phyloP scores from a whole-genome alignment of 306 rosid genomes.

The Vigna mungo region DNA sequence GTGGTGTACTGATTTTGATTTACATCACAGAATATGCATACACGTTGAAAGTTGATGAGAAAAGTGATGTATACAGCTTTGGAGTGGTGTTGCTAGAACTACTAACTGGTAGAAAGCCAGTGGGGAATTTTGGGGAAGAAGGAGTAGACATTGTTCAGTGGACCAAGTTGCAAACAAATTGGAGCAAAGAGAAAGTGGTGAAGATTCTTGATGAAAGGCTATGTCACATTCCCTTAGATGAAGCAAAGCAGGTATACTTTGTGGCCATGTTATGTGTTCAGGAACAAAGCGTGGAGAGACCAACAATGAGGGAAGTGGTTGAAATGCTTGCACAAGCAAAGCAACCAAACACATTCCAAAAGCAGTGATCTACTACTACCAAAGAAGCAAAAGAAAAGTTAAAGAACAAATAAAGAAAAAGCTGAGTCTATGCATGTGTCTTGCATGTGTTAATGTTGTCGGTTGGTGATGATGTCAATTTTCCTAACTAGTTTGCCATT shows the following conservation, averaged over 20 bases:
- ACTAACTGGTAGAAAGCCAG: slow-evolving; percentile 74
- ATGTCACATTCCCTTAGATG: slow-evolving; percentile 58
- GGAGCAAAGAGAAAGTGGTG: slow-evolving; percentile 65
- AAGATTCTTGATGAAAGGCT: slow-evolving; percentile 71
- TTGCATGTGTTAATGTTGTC: slow-evolving; percentile 35
- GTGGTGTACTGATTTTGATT: slow-evolving; percentile 25
- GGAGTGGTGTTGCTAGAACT: slow-evolving; percentile 89
- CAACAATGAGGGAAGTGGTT: slow-evolving; percentile 95
- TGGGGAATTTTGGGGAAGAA: slow-evolving; percentile 86
- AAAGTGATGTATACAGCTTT: slow-evolving; percentile 88
- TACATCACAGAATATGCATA: slow-evolving; percentile 74
- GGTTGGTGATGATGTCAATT: slow-evolving; percentile 36
- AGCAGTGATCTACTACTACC: slow-evolving; percentile 46
- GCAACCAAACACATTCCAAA: slow-evolving; percentile 65
- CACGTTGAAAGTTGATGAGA: slow-evolving; percentile 84
- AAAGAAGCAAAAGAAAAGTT: background rate
- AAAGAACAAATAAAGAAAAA: background rate
- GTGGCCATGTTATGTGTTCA: slow-evolving; percentile 87
- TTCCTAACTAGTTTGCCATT: slow-evolving; percentile 39
- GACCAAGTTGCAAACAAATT: slow-evolving; percentile 71
- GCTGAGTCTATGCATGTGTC: slow-evolving; percentile 21
- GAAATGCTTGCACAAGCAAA: slow-evolving; percentile 88
- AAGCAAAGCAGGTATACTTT: slow-evolving; percentile 82
- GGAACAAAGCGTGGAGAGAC: slow-evolving; percentile 86
- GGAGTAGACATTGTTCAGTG: slow-evolving; percentile 92